A percentile compares a stretch with the other conserved stretches of the same genome.
These are phyloP conservation scores for Pelagomonas calceolata DNA, from an alignment of 108 stramenopile genomes.

Conservation along the genomic window DNA sequence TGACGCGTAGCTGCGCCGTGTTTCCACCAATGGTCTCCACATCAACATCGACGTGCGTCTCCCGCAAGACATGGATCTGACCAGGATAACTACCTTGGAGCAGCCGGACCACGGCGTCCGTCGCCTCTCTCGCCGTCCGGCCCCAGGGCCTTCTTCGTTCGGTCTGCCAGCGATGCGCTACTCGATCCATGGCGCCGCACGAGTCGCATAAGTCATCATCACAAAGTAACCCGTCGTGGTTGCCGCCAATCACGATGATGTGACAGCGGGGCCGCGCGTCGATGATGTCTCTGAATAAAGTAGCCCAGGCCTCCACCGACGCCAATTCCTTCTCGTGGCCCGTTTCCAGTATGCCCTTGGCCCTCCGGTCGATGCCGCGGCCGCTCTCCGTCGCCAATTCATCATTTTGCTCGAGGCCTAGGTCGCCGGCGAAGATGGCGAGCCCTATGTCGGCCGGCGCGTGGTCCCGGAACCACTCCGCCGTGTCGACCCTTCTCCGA, in stretches of 20 bases:
- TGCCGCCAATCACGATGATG: not conserved
- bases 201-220: not conserved
- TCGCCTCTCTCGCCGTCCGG: no score
- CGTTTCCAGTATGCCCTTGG: not conserved
- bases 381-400: not conserved
- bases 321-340: not conserved
- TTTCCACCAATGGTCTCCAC: no score
- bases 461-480: no score
- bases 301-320: not conserved
- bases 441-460: not conserved
- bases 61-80: no score
- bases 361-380: not conserved
- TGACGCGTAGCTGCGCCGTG: no score
- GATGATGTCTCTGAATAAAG: not conserved
- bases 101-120: no score
- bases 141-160: no score
- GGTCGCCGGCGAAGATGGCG: not conserved
- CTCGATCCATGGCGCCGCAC: no score
- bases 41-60: no score
- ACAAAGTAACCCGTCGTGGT: not conserved
- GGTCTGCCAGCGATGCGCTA: no score
- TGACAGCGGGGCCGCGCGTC: not conserved
- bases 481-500: no score
- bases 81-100: no score
- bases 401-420: not conserved